These are phyloP conservation scores for Excoecaria cochinchinensis DNA, from an alignment of 345 rosid species.

Conservation along the genomic window DNA sequence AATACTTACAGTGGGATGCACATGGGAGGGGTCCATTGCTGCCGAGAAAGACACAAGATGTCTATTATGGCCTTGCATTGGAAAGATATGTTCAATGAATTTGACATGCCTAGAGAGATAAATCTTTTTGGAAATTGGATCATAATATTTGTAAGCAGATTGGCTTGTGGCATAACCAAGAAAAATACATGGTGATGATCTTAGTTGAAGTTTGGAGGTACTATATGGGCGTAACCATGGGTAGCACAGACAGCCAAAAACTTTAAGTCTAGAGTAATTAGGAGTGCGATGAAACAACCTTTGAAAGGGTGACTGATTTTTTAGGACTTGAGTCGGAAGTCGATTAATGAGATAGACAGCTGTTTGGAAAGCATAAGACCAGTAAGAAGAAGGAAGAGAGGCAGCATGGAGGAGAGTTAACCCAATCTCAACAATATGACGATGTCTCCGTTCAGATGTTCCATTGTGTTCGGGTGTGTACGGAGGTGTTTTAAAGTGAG, in stretches of 20 bases:
- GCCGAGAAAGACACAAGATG: too few relatives aligned
- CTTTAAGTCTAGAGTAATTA: neutral
- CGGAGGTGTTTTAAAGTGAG: neutral
- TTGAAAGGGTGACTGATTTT: neutral
- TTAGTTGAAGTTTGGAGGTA: neutral
- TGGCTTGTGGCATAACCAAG: neutral
- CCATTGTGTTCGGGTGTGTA: neutral
- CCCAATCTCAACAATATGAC: neutral
- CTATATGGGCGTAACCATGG: neutral
- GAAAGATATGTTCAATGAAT: too few relatives aligned
- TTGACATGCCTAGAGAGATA: neutral
- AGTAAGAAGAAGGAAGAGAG: too few relatives aligned
- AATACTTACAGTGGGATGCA: too few relatives aligned
- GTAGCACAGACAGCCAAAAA: too few relatives aligned
- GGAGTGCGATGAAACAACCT: neutral
- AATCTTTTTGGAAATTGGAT: neutral
- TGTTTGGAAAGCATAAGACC: neutral
- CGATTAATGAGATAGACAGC: neutral
- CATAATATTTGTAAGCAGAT: neutral
- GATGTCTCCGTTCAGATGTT: neutral
- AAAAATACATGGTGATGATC: neutral
- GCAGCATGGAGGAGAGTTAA: too few relatives aligned
- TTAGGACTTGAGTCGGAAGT: neutral
- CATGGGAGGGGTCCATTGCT: too few relatives aligned
- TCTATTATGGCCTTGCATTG: too few relatives aligned